Conservation (phyloP, 129 eudicot genomes). For the Chrysanthemum makinoi region DNA sequence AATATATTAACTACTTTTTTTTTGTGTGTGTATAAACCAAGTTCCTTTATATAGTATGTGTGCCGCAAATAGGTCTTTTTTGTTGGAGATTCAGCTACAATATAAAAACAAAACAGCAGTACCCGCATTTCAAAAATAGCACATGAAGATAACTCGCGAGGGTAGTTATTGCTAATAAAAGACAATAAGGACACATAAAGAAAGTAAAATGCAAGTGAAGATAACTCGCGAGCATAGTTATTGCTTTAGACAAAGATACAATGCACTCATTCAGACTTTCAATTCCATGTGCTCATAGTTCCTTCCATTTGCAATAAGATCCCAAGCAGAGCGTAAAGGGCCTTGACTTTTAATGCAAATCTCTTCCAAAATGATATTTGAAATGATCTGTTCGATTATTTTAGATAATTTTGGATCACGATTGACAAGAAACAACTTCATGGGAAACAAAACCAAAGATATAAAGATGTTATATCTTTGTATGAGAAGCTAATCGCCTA, state of each 20-base stretch:
- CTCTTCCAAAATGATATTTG: neutral
- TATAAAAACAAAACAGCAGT: neutral
- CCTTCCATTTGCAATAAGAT: neutral
- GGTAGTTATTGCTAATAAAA: neutral
- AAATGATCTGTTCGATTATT: no score
- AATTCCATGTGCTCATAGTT: neutral
- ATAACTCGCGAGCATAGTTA: neutral
- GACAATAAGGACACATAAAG: neutral
- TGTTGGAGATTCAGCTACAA: constrained; percentile 3
- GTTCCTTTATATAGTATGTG: neutral
- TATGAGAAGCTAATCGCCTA: no score
- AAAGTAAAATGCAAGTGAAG: neutral
- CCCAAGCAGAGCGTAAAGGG: neutral
- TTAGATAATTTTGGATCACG: neutral
- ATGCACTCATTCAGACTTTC: neutral
- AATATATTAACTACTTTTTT: no score
- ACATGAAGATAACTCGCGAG: neutral
- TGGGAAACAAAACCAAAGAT: no score
- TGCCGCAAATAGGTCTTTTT: constrained; percentile 1
- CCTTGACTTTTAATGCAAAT: neutral
- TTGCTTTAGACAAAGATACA: no score
- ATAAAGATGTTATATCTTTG: no score
- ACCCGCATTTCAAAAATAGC: no score
- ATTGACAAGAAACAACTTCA: no score
- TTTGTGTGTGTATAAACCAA: no score